phyloP scores from a whole-genome alignment of 176 grass and related monocot species.

The Pharus latifolius region DNA sequence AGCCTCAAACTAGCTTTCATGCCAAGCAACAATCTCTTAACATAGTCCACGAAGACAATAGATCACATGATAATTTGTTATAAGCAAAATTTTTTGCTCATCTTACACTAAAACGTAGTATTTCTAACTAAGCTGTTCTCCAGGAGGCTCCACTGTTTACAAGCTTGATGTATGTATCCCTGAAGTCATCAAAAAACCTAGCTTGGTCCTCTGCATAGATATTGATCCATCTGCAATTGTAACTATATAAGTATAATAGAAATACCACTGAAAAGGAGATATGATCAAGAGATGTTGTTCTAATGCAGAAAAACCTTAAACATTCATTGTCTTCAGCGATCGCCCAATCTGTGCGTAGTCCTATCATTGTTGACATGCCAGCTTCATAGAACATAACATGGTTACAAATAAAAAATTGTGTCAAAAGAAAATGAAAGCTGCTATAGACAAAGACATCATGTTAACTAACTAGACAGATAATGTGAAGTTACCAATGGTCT shows the following conservation, averaged over 20 bases:
- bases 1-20: too few relatives aligned
- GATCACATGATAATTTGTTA: too few relatives aligned
- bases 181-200: slow-evolving; percentile 72
- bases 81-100: background rate
- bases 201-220: slow-evolving; percentile 64
- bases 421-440: background rate
- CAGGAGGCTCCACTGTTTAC: slow-evolving; percentile 64
- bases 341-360: slow-evolving; percentile 65
- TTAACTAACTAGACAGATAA: too few relatives aligned
- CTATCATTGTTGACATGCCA: slow-evolving; percentile 75
- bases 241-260: background rate
- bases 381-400: slow-evolving; percentile 33
- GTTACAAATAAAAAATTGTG: background rate
- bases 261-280: background rate
- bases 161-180: slow-evolving; percentile 69
- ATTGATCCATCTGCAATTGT: slow-evolving; percentile 65
- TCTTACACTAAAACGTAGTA: background rate
- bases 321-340: slow-evolving; percentile 80
- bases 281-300: background rate
- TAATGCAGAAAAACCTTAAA: slow-evolving; percentile 45
- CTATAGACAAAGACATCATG: background rate
- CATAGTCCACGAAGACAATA: too few relatives aligned
- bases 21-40: too few relatives aligned
- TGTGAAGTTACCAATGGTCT: too few relatives aligned
- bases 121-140: slow-evolving; percentile 30